Percentiles rank a stretch among this genome's conserved stretches.
Evolutionary conservation across 1,139 yeast genomes (phyloP).

Genomic region (Debaryomyces subglobosus): DNA sequence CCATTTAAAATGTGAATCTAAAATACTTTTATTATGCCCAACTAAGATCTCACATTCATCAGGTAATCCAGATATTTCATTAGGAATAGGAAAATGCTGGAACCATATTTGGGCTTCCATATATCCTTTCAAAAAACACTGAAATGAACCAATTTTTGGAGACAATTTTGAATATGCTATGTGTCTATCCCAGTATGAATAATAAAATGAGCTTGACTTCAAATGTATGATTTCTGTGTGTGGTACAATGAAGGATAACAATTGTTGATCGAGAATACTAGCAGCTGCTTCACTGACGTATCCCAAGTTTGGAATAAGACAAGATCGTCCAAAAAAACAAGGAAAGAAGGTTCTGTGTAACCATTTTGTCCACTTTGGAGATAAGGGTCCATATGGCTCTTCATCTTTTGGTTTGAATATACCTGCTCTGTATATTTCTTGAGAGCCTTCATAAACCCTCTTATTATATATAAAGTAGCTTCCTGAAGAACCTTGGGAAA

Average conservation of each 20-base stretch:
- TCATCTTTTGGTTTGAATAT: conserved; percentile 82
- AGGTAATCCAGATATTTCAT: conserved; percentile 23
- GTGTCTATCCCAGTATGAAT: conserved; percentile 52
- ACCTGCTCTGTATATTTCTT: conserved; percentile 39
- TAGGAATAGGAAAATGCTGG: conserved; percentile 59
- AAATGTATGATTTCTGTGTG: conserved; percentile 61
- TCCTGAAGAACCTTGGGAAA: conserved; percentile 71
- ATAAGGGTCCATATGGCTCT: conserved; percentile 78
- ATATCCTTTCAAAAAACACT: conserved; percentile 62
- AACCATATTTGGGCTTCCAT: conserved; percentile 66
- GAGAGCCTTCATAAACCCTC: conserved; percentile 17
- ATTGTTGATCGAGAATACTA: conserved; percentile 60
- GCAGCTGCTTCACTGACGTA: conserved; percentile 78
- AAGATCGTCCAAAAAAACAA: conserved; percentile 75
- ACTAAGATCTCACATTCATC: conserved; percentile 23
- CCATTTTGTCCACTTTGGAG: conserved; percentile 86
- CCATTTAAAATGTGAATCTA: conserved; percentile 50
- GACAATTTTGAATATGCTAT: conserved; percentile 31
- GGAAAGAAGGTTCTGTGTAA: conserved; percentile 74
- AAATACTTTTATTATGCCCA: conserved; percentile 17
- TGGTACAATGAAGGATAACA: conserved; percentile 65
- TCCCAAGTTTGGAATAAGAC: conserved; percentile 73
- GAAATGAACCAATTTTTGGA: conserved; percentile 68
- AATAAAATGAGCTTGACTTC: conserved; percentile 58
- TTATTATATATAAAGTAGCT: conserved; percentile 58